Conservation (phyloP, 1,284 basidiomycete species). For the Fistulinella cinereoalba region DNA sequence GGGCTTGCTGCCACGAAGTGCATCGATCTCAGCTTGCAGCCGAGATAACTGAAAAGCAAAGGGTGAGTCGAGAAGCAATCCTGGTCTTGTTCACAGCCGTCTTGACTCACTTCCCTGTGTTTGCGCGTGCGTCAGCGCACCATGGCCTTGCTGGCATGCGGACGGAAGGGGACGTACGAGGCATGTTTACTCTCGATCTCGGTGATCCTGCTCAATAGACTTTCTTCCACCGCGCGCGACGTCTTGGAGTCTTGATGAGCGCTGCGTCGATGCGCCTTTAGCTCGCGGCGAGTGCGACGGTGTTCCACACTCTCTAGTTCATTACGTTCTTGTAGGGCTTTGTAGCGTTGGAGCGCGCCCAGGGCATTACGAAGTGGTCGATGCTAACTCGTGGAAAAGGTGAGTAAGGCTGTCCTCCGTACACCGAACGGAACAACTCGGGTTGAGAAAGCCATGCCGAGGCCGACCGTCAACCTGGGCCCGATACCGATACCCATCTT, state of each 20-base stretch:
- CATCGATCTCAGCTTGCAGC: constrained; percentile 32
- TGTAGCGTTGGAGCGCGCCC: constrained; percentile 28
- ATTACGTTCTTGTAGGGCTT: constrained; percentile 32
- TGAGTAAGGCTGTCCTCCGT: constrained; percentile 17
- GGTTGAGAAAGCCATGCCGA: constrained; percentile 6
- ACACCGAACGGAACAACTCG: constrained; percentile 22
- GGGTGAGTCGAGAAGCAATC: constrained; percentile 18
- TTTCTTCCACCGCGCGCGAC: constrained; percentile 36
- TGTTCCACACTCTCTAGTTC: constrained; percentile 29
- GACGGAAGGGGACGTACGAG: constrained; percentile 18
- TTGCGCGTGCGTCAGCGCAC: constrained; percentile 13
- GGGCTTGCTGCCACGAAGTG: constrained; percentile 20
- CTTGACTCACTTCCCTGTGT: constrained; percentile 33
- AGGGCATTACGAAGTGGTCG: constrained; percentile 27
- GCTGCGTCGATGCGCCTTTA: constrained; percentile 28
- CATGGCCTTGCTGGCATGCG: neutral
- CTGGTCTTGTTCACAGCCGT: constrained; percentile 1
- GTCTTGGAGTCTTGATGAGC: constrained; percentile 36
- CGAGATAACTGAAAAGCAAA: constrained; percentile 29
- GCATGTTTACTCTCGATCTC: constrained; percentile 30
- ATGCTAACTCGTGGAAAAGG: constrained; percentile 23
- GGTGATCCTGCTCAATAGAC: constrained; percentile 29
- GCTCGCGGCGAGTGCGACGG: constrained; percentile 31
- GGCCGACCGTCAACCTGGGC: neutral
- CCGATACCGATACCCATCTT: neutral